Evolutionary conservation across 2,329 filamentous ascomycete species (phyloP), one percentile per base, ranked within the genome.

Genomic region (Dryadomyces quercus-mongolicae): DNA sequence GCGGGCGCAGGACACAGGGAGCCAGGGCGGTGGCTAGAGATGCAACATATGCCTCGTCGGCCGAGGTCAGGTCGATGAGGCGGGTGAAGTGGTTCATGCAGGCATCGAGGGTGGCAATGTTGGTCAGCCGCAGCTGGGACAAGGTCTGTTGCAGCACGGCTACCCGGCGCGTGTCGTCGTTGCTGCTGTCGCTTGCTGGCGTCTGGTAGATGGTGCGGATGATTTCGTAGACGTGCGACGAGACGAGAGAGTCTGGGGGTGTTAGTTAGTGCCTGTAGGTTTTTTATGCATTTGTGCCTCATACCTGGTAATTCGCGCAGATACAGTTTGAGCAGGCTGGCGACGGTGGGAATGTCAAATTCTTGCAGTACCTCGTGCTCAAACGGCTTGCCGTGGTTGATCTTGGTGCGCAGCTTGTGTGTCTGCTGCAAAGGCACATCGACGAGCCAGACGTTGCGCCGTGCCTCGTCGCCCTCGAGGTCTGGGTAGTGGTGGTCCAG

Each of bases 21-120:
- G 90, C 86, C 47, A 98, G 75, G 6, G 76, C 73, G 25, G 82
- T 82, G 2, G 90, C 87, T 43, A 98, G 79, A 42, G 83, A 74
- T 13, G 84, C 67, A 55, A 95, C 72, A 65, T 95, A 98, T 46
- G 82, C 73, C 66, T 98, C 93, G 61, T 95, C 92, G 36, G 93
- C 93, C 15, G 92, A 97, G 2, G 93, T 98, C 59, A 98, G 77
- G 68, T 98, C 93, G 65, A 98, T 94, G 57, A 98, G 76, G 57
- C 93, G 87, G 43, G 92, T 96, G 68, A 98, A 97, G 71, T 98
- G 93, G 60, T 95, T 97, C 77, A 94, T 95, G 66, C 95, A 87
- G 44, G 93, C 93, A 68, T 98, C 93, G 56, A 98, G 82, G n/a
- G 93, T 97, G 49, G 93, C 93, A 68, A 98, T 98, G 68, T 98